Base-by-base conservation (phyloP, 345 rosid genomes). In the Odontarrhena argentea region DNA sequence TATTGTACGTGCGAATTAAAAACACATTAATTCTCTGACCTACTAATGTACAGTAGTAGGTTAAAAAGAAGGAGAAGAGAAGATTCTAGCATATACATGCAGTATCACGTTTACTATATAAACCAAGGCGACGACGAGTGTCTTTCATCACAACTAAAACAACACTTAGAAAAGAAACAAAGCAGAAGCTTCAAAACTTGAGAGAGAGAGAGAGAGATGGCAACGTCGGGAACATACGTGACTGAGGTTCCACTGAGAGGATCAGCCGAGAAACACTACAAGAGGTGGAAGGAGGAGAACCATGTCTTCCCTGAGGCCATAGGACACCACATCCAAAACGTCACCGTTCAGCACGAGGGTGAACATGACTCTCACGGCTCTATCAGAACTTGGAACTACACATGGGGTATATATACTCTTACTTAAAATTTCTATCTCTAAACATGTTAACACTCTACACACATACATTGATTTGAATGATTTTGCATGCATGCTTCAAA, bases 281-380 rank as follows among this genome's bases (percentile, higher is more conserved):
- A 58, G 40, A 72, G 60, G 60, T 72, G 76, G 76, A 64, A 25
- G 59, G 32, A 9, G 18, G 76, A 72, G 60, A 64, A 72, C 65
- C 65, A 72, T 72, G 50, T 72, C 32, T 72, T 72, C 66, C 76
- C 76, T 41, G 76, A 72, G 32, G 46, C 70, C 54, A 57, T 72
- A 28, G 59, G 70, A 15, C 76, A 72, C 54, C 70, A 72, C 52
- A 72, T 72, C 53, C 70, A 65, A 65, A 24, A 48, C 2, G 76
- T 72, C 48, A 57, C 44, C 12, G 53, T 72, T 65, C 70, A 72
- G n/a, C n/a, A n/a, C 65, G 70, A 72, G 9, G 76, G 76, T 22
- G 59, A 72, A 47, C 3, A 5, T 12, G 70, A 72, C 60, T 72
- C 76, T 36, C 76, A 71, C 37, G 70, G 76, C 0, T 47, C 70